Evolutionary conservation across 106 monocot genomes (phyloP).

Genomic region (Xerophyta viscosa): DNA sequence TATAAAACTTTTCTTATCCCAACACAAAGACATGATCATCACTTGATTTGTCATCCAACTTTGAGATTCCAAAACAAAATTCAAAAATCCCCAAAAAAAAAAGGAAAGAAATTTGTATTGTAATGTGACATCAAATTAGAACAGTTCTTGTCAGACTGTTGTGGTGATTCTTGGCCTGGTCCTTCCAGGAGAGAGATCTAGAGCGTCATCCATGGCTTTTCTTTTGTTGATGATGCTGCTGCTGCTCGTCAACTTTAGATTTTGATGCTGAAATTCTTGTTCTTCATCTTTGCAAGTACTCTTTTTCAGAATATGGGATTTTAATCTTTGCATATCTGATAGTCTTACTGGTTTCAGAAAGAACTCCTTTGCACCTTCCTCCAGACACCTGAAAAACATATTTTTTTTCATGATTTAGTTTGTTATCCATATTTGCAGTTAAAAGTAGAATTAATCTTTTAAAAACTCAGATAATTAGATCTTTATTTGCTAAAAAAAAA

Average conservation of each 20-base stretch:
- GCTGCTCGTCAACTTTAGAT: neutral
- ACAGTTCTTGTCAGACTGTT: too few species aligned
- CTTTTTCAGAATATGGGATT: constrained; percentile 22
- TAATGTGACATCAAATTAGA: too few species aligned
- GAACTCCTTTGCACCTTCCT: constrained; percentile 45
- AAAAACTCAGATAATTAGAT: too few species aligned
- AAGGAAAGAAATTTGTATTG: too few species aligned
- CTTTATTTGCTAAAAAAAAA: too few species aligned
- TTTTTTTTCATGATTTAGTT: neutral
- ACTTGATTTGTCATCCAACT: too few species aligned
- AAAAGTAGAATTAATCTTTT: too few species aligned
- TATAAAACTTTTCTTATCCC: neutral
- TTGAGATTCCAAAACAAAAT: too few species aligned
- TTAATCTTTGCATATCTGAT: constrained; percentile 30
- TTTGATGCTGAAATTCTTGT: neutral
- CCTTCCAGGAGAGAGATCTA: constrained; percentile 8
- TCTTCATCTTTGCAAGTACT: constrained; percentile 4
- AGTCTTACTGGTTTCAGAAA: constrained; percentile 27
- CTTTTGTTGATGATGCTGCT: constrained; percentile 13
- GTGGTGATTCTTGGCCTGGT: constrained; percentile 19
- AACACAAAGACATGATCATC: neutral
- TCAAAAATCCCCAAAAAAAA: too few species aligned
- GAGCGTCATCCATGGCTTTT: constrained; percentile 25
- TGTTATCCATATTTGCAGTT: too few species aligned
- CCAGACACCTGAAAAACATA: constrained; percentile 24